phyloP scores from a whole-genome alignment of 2,329 filamentous ascomycete species.

The Lachnellula cervina region DNA sequence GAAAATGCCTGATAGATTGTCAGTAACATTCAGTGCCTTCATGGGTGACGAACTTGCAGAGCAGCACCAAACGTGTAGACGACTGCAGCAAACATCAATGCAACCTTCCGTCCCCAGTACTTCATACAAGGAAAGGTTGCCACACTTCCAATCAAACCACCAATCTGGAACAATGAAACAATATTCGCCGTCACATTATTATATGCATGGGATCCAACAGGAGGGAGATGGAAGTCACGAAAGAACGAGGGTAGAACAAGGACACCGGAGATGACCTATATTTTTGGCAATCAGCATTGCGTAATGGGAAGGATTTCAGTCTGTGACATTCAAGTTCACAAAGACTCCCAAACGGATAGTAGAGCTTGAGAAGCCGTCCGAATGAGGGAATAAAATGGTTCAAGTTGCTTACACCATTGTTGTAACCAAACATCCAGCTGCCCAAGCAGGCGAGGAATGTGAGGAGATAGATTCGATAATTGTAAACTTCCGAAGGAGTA shows the following conservation, averaged over 20 bases:
- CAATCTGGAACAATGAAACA: conserved; percentile 27
- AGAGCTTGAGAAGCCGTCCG: no score
- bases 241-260: conserved; percentile 23
- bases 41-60: conserved; percentile 17
- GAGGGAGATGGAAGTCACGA: conserved; percentile 21
- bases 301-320: no score
- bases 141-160: conserved; percentile 22
- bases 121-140: conserved; percentile 20
- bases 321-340: no score
- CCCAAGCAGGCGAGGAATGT: conserved; percentile 18
- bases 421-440: conserved; percentile 25
- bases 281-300: no score
- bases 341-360: no score
- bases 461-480: conserved; percentile 22
- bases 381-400: no score
- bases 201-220: conserved; percentile 17
- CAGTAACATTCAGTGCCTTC: neutral
- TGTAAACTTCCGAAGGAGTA: conserved; percentile 25
- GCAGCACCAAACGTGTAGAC: conserved; percentile 16
- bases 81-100: conserved; percentile 7
- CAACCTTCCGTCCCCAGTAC: conserved; percentile 14
- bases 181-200: conserved; percentile 23
- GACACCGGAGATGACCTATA: conserved; percentile 20
- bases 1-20: conserved; percentile 16
- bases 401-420: conserved; percentile 11